These are phyloP conservation scores for Rhododendron griersonianum DNA, from an alignment of 148 eudicot species.

Conservation along the genomic window DNA sequence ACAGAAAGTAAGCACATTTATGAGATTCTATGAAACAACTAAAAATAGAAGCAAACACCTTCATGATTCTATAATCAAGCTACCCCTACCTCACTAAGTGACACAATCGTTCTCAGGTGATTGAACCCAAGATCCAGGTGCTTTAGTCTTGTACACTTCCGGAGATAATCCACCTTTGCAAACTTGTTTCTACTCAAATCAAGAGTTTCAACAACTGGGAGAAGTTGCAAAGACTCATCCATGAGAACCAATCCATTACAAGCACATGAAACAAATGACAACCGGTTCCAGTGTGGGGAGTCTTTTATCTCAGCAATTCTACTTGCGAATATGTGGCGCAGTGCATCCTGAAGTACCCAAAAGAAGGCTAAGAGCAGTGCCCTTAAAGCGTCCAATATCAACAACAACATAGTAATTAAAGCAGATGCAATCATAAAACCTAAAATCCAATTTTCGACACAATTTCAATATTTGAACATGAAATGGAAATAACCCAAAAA, in stretches of 20 bases:
- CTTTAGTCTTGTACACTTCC: conserved; percentile 63
- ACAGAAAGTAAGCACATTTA: not conserved
- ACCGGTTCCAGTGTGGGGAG: conserved; percentile 83
- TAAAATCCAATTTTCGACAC: not conserved
- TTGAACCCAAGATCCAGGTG: conserved; percentile 96
- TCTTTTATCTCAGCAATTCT: conserved; percentile 87
- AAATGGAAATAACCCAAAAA: not conserved
- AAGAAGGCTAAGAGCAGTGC: not conserved
- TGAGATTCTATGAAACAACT: not conserved
- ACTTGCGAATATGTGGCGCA: conserved; percentile 90
- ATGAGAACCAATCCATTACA: conserved; percentile 76
- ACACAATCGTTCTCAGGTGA: conserved; percentile 70
- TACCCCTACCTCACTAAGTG: conserved; percentile 63
- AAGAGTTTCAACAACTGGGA: conserved; percentile 84
- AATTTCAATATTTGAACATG: not conserved
- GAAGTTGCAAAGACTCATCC: conserved; percentile 95
- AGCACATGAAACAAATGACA: conserved; percentile 88
- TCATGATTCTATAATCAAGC: not conserved
- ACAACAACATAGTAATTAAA: not conserved
- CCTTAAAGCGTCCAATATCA: not conserved
- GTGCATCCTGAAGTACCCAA: conserved; percentile 63
- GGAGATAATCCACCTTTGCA: conserved; percentile 80
- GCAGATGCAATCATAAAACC: not conserved
- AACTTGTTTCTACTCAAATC: conserved; percentile 95
- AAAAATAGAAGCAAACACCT: not conserved